Base-by-base conservation (phyloP, 495 filamentous ascomycete genomes). In the Trypethelium eluteriae region DNA sequence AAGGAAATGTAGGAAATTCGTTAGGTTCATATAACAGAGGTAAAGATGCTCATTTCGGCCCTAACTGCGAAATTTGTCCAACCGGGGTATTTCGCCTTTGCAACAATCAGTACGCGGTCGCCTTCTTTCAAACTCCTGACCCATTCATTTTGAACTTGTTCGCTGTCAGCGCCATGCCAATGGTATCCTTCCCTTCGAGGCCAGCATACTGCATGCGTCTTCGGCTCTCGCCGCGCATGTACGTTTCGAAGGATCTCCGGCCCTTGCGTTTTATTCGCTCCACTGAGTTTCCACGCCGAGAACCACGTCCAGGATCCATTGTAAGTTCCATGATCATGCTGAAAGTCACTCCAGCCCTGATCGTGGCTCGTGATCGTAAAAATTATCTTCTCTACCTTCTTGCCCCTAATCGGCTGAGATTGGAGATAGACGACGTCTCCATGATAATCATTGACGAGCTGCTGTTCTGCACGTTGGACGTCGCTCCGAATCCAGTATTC, bases 241-340 rank as follows among this genome's bases (percentile, higher is more conserved):
- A 63, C 32, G 25, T 63, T 63, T n/a, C 38, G 38, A 11, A 63
- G 16, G 12, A 63, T 41, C 62, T 41, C 41, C 9, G 38, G 62
- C 4, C 62, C 41, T 34, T 63, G 38, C 9, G 62, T 63, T n/a
- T 41, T 63, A n/a, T 63, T 63, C 41, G 62, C 10, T 34, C 53
- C 53, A 36, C 53, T 59, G 53, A 63, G 62, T n/a, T 41, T 63
- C 86, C 3, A 79, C 82, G 56, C 89, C 88, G 53, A 59, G 70
- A 91, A 91, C 88, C 88, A 92, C 0, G 88, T 90, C 73, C 76
- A 89, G 0, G 86, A 87, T 14, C 70, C 75, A 3, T 75, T 65
- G 70, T 84, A 90, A n/a, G 80, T 83, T 49, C 81, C 75, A 4
- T 76, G 71, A 39, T 77, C 68, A 3, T 36, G 18, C 0, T 64